Evolutionary conservation across 2,329 filamentous ascomycete species (phyloP), one percentile per base, ranked within the genome.

Genomic region (Thelonectria blattea): DNA sequence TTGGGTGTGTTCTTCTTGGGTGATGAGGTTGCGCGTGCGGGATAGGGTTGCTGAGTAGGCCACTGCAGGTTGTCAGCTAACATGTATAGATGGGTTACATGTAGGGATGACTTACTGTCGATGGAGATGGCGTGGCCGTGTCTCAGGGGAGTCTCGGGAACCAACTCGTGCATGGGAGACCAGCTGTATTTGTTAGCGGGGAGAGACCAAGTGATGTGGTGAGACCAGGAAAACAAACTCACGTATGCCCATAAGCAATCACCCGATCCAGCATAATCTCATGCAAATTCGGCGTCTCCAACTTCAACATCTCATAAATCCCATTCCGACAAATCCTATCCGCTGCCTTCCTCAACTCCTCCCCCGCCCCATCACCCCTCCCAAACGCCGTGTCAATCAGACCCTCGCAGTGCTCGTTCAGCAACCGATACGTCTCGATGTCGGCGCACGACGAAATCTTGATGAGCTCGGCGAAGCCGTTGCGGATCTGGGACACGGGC

Each of bases 51-150:
- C 88, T 0, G 88, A 89, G 76, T 88, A 91, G 0, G 88, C 89
- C 89, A 91, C 34, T 37, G 6, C 12, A 12, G 12, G 6, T 7
- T 12, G 15, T 37, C 2, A 37, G 34, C 34, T 37, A 14, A 5
- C 12, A 15, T 14, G 34, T 14, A 12, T 15, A 5, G 9, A 9
- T 10, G 7, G 32, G 32, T 7, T 7, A 11, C 12, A 34, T 3
- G 22, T 24, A 24, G 22, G 22, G 22, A 14, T 14, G 11, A 37
- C 34, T 14, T 37, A 37, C 34, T 91, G 72, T 91, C 89, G 62
- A 91, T 89, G 2, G 86, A 89, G 66, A 91, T 91, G 65, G 89
- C 89, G 70, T 91, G 89, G 3, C 89, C 89, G 71, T 91, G 89
- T 43, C 88, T 85, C 45, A 91, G 82, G 1, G 88, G 88, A 0